These are phyloP conservation scores for Begonia loranthoides DNA, from an alignment of 306 rosid genomes.

Conservation along the genomic window DNA sequence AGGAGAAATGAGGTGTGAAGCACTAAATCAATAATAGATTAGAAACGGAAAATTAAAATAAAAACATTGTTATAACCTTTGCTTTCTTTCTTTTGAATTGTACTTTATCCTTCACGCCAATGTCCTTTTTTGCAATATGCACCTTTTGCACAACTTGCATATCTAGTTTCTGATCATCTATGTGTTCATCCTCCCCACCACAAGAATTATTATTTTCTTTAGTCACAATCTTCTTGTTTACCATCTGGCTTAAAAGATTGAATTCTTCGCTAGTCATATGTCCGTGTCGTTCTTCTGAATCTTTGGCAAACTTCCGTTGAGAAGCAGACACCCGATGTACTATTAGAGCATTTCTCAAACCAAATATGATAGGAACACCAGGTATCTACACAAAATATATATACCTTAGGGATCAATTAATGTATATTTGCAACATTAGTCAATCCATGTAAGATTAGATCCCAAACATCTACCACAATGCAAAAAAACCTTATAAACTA, in stretches of 20 bases:
- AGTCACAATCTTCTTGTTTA: conserved; percentile 6
- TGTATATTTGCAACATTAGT: background rate
- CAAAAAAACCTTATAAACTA: background rate
- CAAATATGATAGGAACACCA: conserved; percentile 65
- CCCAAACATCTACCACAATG: background rate
- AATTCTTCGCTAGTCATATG: conserved; percentile 42
- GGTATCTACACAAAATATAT: conserved; percentile 35
- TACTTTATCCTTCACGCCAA: conserved; percentile 39
- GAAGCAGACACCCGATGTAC: conserved; percentile 49
- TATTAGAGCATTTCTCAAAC: conserved; percentile 58
- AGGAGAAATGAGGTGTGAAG: too few relatives aligned
- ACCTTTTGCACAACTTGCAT: conserved; percentile 15
- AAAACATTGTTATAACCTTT: conserved; percentile 31
- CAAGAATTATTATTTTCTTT: conserved; percentile 17
- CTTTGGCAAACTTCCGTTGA: conserved; percentile 50
- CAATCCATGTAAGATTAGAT: background rate
- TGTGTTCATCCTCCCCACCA: conserved; percentile 19
- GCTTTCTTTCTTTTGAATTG: conserved; percentile 73
- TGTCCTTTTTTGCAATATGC: conserved; percentile 10
- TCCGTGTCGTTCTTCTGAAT: conserved; percentile 37
- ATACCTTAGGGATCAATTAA: background rate
- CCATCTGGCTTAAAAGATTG: conserved; percentile 20
- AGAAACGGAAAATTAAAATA: background rate
- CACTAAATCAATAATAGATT: too few relatives aligned
- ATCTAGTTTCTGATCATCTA: conserved; percentile 21